Evolutionary conservation across 1,284 basidiomycete species (phyloP).

Genomic region (Psilocybe mexicana): DNA sequence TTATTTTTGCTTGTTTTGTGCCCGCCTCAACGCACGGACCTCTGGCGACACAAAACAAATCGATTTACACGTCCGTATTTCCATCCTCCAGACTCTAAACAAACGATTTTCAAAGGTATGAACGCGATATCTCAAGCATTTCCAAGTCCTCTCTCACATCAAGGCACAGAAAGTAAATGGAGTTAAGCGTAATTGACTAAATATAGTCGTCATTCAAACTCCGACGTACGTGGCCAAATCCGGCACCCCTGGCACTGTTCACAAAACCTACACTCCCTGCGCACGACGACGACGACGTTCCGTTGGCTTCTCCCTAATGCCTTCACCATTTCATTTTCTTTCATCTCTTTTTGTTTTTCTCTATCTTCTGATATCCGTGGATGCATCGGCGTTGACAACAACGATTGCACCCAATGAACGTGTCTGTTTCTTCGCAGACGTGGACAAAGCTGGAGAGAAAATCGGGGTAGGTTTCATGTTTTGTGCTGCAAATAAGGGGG

Average conservation of each 20-base stretch:
- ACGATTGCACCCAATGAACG: slow-evolving; percentile 84
- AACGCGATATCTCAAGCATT: too few relatives aligned
- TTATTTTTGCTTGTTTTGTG: slow-evolving; percentile 6
- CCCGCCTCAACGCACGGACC: background rate
- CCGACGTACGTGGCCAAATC: slow-evolving; percentile 19
- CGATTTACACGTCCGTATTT: too few relatives aligned
- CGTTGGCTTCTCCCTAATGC: slow-evolving; percentile 9
- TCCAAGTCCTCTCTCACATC: too few relatives aligned
- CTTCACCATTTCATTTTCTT: slow-evolving; percentile 23
- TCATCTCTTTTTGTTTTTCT: slow-evolving; percentile 32
- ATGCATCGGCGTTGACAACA: slow-evolving; percentile 82
- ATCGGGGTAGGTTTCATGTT: slow-evolving; percentile 65
- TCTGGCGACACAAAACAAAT: too few relatives aligned
- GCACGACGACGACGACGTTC: slow-evolving; percentile 6
- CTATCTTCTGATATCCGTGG: slow-evolving; percentile 29
- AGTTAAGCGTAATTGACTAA: background rate
- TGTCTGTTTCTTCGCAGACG: slow-evolving; percentile 94
- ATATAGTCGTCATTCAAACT: slow-evolving; percentile 9
- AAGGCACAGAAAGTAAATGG: background rate
- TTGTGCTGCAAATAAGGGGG: background rate
- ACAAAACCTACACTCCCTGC: background rate
- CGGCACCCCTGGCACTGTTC: background rate
- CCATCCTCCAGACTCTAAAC: too few relatives aligned
- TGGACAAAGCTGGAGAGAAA: slow-evolving; percentile 93
- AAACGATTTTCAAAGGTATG: too few relatives aligned